phyloP scores from a whole-genome alignment of 2,329 filamentous ascomycete species.

The Neopestalotiopsis clavispora region DNA sequence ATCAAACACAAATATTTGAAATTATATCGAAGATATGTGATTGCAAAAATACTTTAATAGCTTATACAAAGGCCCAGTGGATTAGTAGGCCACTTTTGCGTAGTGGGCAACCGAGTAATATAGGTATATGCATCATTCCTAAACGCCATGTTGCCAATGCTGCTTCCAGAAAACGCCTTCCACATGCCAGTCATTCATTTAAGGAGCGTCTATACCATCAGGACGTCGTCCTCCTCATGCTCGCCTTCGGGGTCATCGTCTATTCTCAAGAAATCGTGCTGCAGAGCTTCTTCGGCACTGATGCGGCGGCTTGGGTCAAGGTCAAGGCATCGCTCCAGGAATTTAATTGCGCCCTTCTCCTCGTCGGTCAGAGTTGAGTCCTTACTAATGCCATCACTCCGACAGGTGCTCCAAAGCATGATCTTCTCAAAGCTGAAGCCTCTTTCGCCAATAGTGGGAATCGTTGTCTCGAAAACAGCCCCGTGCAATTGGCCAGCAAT shows the following conservation, averaged over 20 bases:
- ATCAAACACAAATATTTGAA: too few relatives aligned
- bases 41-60: too few relatives aligned
- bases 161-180: slow-evolving; percentile 8
- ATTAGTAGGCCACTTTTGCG: background rate
- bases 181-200: background rate
- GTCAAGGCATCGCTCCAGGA: slow-evolving; percentile 75
- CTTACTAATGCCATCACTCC: slow-evolving; percentile 63
- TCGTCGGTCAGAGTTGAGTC: slow-evolving; percentile 63
- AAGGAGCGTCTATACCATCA: slow-evolving; percentile 37
- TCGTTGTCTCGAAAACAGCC: slow-evolving; percentile 88
- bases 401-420: slow-evolving; percentile 90
- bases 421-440: slow-evolving; percentile 93
- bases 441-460: slow-evolving; percentile 84
- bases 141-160: background rate
- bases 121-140: background rate
- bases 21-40: too few relatives aligned
- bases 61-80: too few relatives aligned
- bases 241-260: slow-evolving; percentile 33
- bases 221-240: slow-evolving; percentile 57
- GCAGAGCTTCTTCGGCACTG: slow-evolving; percentile 74
- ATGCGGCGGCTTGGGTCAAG: slow-evolving; percentile 76
- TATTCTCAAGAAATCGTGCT: slow-evolving; percentile 69
- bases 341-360: slow-evolving; percentile 75
- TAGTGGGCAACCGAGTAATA: background rate
- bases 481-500: slow-evolving; percentile 83